Evolutionary conservation across 495 filamentous ascomycete genomes (phyloP).

Genomic region (Clavariopsis aquatica): DNA sequence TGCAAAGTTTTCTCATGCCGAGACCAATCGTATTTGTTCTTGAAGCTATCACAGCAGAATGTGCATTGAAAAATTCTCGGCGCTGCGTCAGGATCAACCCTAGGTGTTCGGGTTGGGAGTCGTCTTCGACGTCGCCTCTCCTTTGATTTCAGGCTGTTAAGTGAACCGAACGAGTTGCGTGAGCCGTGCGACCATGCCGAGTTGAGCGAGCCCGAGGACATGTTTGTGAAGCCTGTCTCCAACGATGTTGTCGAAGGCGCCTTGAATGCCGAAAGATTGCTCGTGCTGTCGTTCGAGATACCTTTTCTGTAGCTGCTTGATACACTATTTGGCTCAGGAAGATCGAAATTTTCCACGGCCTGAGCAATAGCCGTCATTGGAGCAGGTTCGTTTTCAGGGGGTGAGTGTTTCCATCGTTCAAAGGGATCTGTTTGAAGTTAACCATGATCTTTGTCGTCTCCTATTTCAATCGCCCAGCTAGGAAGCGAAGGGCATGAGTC

Average conservation of each 20-base stretch:
- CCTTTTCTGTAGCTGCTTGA: slow-evolving; percentile 45
- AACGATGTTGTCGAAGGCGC: slow-evolving; percentile 72
- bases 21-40: slow-evolving; percentile 82
- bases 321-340: slow-evolving; percentile 26
- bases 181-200: slow-evolving; percentile 70
- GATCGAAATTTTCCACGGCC: slow-evolving; percentile 62
- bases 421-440: slow-evolving; percentile 59
- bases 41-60: slow-evolving; percentile 79
- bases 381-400: slow-evolving; percentile 85
- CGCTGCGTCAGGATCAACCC: slow-evolving; percentile 43
- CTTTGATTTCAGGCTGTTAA: slow-evolving; percentile 52
- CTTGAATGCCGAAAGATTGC: slow-evolving; percentile 53
- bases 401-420: slow-evolving; percentile 83
- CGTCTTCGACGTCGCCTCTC: slow-evolving; percentile 71
- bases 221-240: slow-evolving; percentile 54
- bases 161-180: slow-evolving; percentile 68
- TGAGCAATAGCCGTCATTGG: slow-evolving; percentile 75
- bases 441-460: neutral
- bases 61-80: slow-evolving; percentile 72
- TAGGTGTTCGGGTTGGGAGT: slow-evolving; percentile 49
- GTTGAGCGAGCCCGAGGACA: slow-evolving; percentile 54
- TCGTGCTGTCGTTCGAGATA: slow-evolving; percentile 62
- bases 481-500: neutral
- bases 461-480: neutral
- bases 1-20: slow-evolving; percentile 82